Base-by-base conservation (phyloP, 2,329 filamentous ascomycete species). In the Trichoderma asperellum region DNA sequence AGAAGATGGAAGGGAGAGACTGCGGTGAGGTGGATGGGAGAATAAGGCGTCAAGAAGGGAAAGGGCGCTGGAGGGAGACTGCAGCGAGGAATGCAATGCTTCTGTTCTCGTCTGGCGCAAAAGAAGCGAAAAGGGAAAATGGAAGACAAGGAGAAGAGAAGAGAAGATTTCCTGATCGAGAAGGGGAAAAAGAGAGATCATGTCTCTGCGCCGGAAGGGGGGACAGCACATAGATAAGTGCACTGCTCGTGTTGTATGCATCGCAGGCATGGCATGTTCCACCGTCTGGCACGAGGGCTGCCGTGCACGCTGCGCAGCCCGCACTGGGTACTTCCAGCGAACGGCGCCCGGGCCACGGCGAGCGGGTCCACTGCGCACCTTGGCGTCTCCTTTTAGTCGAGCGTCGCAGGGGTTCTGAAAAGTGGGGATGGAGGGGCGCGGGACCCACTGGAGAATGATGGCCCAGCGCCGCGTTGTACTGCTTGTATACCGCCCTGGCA, bases 251-350 rank as follows among this genome's bases (percentile, higher is more conserved):
- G 21, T 43, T 56, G 58, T 49, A 11, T 35, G 27, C 55, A 57
- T 34, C 34, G 55, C 55, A 69, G 59, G 58, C 55, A 70, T 70
- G 68, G 68, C 37, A 70, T 70, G 68, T 70, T 68, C 68, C 68
- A 70, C 68, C 56, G 49, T 56, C 68, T 58, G 52, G 68, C 58
- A 68, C 47, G 43, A 61, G 65, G 65, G 47, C 40, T 12, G 57
- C 65, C 65, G 65, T 68, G 68, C 52, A 16, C 27, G 18, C 6
- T 0, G 8, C 11, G 12, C 52, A 53, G 32, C 47, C 4, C 64
- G 64, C 68, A 70, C 68, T 68, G 68, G 58, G 63, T 70, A 70
- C 68, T 10, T 68, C 12, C 47, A 47, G 29, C 49, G 63, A 59
- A 68, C 68, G 68, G 58, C 49, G 68, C 58, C 63, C 52, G 64